Evolutionary conservation across 2,329 filamentous ascomycete genomes (phyloP).

Genomic region (Botrytis aclada): DNA sequence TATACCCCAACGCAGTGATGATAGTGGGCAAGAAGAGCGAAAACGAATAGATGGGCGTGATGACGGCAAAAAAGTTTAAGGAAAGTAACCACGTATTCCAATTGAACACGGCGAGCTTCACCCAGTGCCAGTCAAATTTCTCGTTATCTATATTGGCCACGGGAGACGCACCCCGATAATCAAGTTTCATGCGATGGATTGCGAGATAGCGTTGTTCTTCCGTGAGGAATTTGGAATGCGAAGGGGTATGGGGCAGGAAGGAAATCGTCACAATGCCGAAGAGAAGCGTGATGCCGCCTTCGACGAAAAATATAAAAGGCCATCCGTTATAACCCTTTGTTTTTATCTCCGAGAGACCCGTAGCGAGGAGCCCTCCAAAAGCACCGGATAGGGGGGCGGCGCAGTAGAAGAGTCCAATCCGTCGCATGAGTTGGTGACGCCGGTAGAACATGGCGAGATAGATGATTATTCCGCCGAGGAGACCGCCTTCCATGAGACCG

Average conservation of each 20-base stretch:
- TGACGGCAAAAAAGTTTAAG: slow-evolving; percentile 14
- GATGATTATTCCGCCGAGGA: slow-evolving; percentile 50
- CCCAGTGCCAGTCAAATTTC: slow-evolving; percentile 20
- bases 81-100: slow-evolving; percentile 18
- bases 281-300: slow-evolving; percentile 10
- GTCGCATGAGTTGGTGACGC: slow-evolving; percentile 70
- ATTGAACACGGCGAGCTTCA: slow-evolving; percentile 14
- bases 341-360: slow-evolving; percentile 39
- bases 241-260: slow-evolving; percentile 16
- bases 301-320: slow-evolving; percentile 20
- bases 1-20: slow-evolving; percentile 52
- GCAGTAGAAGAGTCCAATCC: slow-evolving; percentile 82
- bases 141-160: slow-evolving; percentile 6
- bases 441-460: slow-evolving; percentile 63
- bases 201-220: slow-evolving; percentile 11
- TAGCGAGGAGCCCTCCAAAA: slow-evolving; percentile 69
- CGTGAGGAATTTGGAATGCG: slow-evolving; percentile 6
- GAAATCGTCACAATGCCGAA: slow-evolving; percentile 10
- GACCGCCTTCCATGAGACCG: slow-evolving; percentile 50
- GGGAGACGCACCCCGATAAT: slow-evolving; percentile 6
- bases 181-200: slow-evolving; percentile 17
- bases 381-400: slow-evolving; percentile 77
- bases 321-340: slow-evolving; percentile 10
- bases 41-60: slow-evolving; percentile 39
- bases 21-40: slow-evolving; percentile 45